A percentile compares a stretch with the other conserved stretches of the same genome.
Conservation (phyloP, 2,329 filamentous ascomycete genomes). For the Penicillium sp. region DNA sequence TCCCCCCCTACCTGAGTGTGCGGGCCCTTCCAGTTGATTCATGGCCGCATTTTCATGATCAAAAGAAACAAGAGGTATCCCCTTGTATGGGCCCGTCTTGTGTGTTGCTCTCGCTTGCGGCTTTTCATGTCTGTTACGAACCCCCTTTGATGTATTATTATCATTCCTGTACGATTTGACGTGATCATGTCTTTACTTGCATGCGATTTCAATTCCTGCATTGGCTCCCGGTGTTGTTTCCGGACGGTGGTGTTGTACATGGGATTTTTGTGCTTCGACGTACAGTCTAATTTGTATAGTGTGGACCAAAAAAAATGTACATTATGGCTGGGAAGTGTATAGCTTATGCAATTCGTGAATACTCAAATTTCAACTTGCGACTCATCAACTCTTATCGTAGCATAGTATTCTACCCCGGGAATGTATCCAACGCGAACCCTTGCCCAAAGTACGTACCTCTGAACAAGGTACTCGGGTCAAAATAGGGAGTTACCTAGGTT, state of each 20-base stretch:
- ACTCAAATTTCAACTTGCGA: not conserved
- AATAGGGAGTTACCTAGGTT: too few species aligned
- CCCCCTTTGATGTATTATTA: slow-evolving; percentile 19
- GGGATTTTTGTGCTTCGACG: not conserved
- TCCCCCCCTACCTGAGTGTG: slow-evolving; percentile 14
- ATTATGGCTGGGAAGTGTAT: not conserved
- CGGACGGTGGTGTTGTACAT: not conserved
- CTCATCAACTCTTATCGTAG: not conserved
- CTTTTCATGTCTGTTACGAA: slow-evolving; percentile 22
- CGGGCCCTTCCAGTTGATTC: slow-evolving; percentile 12
- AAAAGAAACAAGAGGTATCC: slow-evolving; percentile 10
- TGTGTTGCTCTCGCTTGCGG: slow-evolving; percentile 16
- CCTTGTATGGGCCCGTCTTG: slow-evolving; percentile 12
- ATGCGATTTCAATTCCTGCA: not conserved
- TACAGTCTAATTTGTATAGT: not conserved
- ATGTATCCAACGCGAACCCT: not conserved
- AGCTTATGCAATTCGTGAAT: not conserved
- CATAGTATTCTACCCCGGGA: not conserved
- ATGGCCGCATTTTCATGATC: slow-evolving; percentile 3
- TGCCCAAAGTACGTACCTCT: not conserved
- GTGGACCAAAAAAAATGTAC: not conserved
- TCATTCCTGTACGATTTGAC: slow-evolving; percentile 16
- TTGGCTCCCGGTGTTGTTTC: not conserved
- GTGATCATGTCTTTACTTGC: slow-evolving; percentile 2
- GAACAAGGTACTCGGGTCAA: not conserved